A percentile compares a stretch with the other conserved stretches of the same genome.
phyloP scores from a whole-genome alignment of 176 grass and related monocot species.

The Saccharum spontaneum region DNA sequence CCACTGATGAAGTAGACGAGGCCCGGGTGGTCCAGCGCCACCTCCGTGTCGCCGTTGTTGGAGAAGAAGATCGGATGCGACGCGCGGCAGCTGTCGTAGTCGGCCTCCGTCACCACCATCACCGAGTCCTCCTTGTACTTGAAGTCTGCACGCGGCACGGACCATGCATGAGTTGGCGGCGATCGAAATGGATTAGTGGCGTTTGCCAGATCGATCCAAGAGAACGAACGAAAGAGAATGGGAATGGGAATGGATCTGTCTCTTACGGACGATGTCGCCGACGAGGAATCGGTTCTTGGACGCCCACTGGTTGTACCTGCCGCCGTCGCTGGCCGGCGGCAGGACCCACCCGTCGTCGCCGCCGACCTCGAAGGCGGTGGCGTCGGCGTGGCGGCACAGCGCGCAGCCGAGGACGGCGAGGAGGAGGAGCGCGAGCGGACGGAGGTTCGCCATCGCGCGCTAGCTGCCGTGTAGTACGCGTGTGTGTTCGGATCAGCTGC shows the following conservation, averaged over 20 bases:
- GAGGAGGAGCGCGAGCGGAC: neutral
- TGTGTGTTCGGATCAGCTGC: neutral
- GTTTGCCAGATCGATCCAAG: neutral
- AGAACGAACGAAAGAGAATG: neutral
- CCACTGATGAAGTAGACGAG: conserved; percentile 78
- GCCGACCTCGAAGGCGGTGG: conserved; percentile 64
- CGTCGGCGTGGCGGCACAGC: neutral
- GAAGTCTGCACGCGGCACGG: conserved; percentile 41
- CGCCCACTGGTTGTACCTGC: conserved; percentile 71
- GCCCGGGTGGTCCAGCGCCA: conserved; percentile 47
- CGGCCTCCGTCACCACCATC: conserved; percentile 72
- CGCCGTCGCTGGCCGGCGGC: conserved; percentile 29
- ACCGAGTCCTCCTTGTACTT: conserved; percentile 81
- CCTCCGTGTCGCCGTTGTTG: conserved; percentile 67
- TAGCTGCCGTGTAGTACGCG: too few species aligned
- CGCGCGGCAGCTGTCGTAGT: conserved; percentile 63
- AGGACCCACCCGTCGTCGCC: conserved; percentile 67
- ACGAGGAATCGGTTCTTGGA: conserved; percentile 84
- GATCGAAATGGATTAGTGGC: neutral
- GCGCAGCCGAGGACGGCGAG: conserved; percentile 19
- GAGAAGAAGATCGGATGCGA: conserved; percentile 74
- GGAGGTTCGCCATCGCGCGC: conserved; percentile 9
- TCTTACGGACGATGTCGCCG: conserved; percentile 68
- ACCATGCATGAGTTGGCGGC: neutral
- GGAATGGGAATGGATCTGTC: neutral